Conservation (phyloP, 257 asterid genomes). For the Primulina tabacum region DNA sequence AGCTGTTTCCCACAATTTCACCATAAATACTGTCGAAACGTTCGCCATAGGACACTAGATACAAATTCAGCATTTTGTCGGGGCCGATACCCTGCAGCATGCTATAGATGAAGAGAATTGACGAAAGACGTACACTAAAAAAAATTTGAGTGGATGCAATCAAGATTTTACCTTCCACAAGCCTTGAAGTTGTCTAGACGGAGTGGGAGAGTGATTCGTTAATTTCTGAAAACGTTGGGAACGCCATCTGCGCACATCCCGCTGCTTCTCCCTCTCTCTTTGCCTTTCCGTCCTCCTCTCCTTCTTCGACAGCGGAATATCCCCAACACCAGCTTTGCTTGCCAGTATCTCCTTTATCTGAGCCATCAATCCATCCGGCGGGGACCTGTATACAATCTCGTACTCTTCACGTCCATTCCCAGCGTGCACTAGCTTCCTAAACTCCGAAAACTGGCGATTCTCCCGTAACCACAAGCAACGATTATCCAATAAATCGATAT, state of each 20-base stretch:
- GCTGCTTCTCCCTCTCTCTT: slow-evolving; percentile 52
- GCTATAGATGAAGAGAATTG: too few species aligned
- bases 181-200: slow-evolving; percentile 68
- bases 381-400: slow-evolving; percentile 55
- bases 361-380: slow-evolving; percentile 61
- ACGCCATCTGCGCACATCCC: slow-evolving; percentile 32
- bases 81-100: too few species aligned
- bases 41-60: neutral
- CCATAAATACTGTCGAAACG: too few species aligned
- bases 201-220: slow-evolving; percentile 40
- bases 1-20: too few species aligned
- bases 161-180: slow-evolving; percentile 19
- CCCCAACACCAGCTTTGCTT: slow-evolving; percentile 61
- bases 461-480: slow-evolving; percentile 56
- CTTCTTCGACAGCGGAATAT: slow-evolving; percentile 55
- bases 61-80: neutral
- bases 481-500: slow-evolving; percentile 60
- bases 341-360: slow-evolving; percentile 84
- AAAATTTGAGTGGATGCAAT: too few species aligned
- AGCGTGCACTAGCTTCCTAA: slow-evolving; percentile 29
- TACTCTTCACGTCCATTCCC: slow-evolving; percentile 48
- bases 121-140: too few species aligned
- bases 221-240: slow-evolving; percentile 63
- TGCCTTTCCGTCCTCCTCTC: slow-evolving; percentile 61
- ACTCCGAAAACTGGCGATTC: slow-evolving; percentile 32